Base-by-base conservation (phyloP, 768 basidiomycete genomes). In the Mrakia frigida region DNA sequence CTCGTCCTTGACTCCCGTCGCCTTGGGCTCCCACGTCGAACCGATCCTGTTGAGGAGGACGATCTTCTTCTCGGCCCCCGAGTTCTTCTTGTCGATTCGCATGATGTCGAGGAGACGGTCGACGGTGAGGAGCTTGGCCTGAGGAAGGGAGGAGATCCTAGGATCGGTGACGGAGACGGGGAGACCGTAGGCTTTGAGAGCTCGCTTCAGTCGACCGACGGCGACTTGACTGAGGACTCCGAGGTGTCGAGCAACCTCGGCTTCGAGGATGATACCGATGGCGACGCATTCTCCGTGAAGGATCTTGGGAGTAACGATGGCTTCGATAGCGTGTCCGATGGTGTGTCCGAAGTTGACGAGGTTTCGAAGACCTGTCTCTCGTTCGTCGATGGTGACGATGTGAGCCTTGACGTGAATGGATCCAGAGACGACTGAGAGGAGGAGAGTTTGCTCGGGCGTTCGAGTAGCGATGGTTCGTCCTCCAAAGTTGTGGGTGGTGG, bases 301-400 rank as follows among this genome's bases (percentile, higher is more conserved):
- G 78, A 98, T 91, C 23, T 90, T 87, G 28, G 96, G 96, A 0
- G 96, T 96, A 74, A 98, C 85, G 53, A 98, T 89, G 11, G 94
- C 97, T 84, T 99, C 97, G 81, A 98, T 95, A 23, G 96, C 97
- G 85, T 99, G 97, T 0, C 97, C 97, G 81, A 99, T 95, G 60
- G 92, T 94, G 84, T 99, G 97, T 1, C 97, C 97, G 81, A 98
- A 98, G 84, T 99, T 99, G 86, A 99, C 96, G 73, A 99, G 90
- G 85, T 98, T 98, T 79, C 97, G 92, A 59, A 99, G 87, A 31
- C 97, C 93, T 0, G 94, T 94, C 85, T 99, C 97, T 81, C 91
- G 92, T 83, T 95, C 93, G 85, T 99, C 97, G 80, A 93, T 88
- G 46, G 96, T 95, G 78, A 98, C 97, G 80, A 98, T 98, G 84